Percentiles rank a stretch among this genome's conserved stretches.
Conservation (phyloP, 2,329 filamentous ascomycete genomes). For the Dactylonectria macrodidyma region DNA sequence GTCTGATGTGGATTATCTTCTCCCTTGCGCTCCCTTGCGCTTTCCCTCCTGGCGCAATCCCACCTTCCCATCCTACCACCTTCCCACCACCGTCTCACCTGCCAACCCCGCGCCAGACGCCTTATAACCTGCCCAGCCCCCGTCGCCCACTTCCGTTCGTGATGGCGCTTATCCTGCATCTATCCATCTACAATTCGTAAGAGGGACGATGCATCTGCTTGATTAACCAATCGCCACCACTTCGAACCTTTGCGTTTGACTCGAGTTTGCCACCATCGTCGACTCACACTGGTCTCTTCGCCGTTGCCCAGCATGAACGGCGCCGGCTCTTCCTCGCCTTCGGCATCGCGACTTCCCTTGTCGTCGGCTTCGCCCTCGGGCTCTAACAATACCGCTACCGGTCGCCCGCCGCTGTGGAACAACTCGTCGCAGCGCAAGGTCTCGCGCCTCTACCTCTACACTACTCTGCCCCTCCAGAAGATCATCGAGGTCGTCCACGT, state of each 20-base stretch:
- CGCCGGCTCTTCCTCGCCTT: constrained; percentile 22
- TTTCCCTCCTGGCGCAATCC: background rate
- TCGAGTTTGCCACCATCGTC: background rate
- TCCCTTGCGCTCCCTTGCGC: background rate
- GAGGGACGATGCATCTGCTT: constrained; percentile 4
- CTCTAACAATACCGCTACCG: constrained; percentile 54
- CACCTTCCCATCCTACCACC: background rate
- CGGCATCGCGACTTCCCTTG: constrained; percentile 26
- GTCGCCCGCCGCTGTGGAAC: constrained; percentile 71
- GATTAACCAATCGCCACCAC: constrained; percentile 13
- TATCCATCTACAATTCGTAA: constrained; percentile 16
- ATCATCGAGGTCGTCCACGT: constrained; percentile 65
- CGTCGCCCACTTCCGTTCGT: constrained; percentile 23
- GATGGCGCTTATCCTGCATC: constrained; percentile 20
- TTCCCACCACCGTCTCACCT: background rate
- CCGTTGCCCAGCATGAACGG: constrained; percentile 22
- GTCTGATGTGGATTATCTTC: constrained; percentile 12
- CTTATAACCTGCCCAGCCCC: constrained; percentile 17
- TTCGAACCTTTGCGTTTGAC: background rate
- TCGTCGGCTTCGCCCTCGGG: constrained; percentile 49
- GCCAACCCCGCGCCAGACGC: background rate
- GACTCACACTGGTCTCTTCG: background rate
- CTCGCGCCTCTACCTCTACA: constrained; percentile 70
- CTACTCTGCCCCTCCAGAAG: constrained; percentile 65
- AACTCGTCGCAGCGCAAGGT: constrained; percentile 67